Base-by-base conservation (phyloP, 768 basidiomycete genomes). In the Saitozyma podzolica region DNA sequence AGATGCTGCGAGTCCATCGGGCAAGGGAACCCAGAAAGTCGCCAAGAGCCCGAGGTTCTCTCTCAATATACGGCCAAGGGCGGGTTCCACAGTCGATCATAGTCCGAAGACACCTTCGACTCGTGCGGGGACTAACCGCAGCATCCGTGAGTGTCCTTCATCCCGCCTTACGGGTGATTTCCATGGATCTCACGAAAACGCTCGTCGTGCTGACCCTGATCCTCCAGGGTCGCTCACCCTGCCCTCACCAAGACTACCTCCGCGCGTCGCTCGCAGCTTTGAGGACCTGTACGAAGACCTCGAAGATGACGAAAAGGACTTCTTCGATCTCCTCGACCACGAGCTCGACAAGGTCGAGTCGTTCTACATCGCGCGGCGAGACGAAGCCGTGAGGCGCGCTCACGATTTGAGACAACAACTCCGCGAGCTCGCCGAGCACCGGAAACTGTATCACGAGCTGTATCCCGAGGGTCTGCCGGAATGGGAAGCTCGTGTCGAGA, bases 281-380 rank as follows among this genome's bases (percentile, higher is more conserved):
- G 69, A 76, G 0, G 79, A 82, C 17, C 66, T 83, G 17, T 75
- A 89, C 16, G 82, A 84, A 6, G 77, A 83, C 9, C 81, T 93
- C 17, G 83, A 86, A 11, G 82, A 85, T 0, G 80, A 83, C 20
- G 89, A 94, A 72, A 73, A 80, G 40, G 82, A 82, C 7, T 98
- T 96, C 81, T 90, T 98, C 63, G 83, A 85, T 2, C 82, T 86
- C 20, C 83, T 97, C 8, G 90, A 96, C 67, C 74, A 74, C 0
- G 88, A 99, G 75, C 82, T 97, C 2, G 86, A 88, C 19, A 96
- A 95, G 77, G 86, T 97, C 11, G 90, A 90, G 62, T 80, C 81
- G 0, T 99, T 99, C 78, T 98, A 91, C 75, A 71, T 84, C 6
- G 86, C 85, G 29, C 84, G 92, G 87, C 80, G 83, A 83, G 51